These are phyloP conservation scores for Sordaria brevicollis DNA, from an alignment of 495 filamentous ascomycete species.

Conservation along the genomic window DNA sequence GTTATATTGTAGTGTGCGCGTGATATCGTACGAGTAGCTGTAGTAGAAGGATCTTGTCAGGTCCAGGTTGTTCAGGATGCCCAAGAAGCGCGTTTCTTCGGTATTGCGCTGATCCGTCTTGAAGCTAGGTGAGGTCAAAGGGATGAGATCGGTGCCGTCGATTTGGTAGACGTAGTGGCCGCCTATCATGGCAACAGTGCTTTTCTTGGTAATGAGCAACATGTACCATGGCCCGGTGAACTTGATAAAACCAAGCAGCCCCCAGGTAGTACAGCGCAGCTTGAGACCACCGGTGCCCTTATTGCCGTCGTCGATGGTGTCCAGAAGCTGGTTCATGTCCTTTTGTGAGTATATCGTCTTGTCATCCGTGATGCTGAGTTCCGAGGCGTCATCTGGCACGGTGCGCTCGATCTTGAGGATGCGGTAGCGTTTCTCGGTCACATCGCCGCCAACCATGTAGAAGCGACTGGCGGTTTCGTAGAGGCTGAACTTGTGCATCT, in stretches of 20 bases:
- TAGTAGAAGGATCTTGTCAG: constrained; percentile 90
- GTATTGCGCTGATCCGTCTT: constrained; percentile 68
- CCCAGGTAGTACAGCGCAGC: constrained; percentile 85
- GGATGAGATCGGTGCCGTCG: constrained; percentile 88
- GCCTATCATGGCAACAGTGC: constrained; percentile 89
- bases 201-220: constrained; percentile 90
- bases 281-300: constrained; percentile 84
- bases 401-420: constrained; percentile 93
- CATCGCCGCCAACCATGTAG: constrained; percentile 87
- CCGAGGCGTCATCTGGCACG: constrained; percentile 54
- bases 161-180: constrained; percentile 94
- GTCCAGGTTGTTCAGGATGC: constrained; percentile 84
- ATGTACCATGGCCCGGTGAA: constrained; percentile 98
- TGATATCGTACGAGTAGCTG: constrained; percentile 97
- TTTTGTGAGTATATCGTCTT: constrained; percentile 86
- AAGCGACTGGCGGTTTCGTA: constrained; percentile 90
- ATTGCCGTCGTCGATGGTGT: constrained; percentile 94
- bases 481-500: constrained; percentile 91
- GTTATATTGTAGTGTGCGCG: constrained; percentile 84
- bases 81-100: constrained; percentile 81
- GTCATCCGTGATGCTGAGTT: constrained; percentile 80
- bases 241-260: constrained; percentile 84
- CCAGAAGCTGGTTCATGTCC: constrained; percentile 85
- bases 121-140: constrained; percentile 61
- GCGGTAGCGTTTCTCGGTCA: constrained; percentile 76